These are phyloP conservation scores for Corniculantispora saksenae DNA, from an alignment of 2,329 filamentous ascomycete species.

Conservation along the genomic window DNA sequence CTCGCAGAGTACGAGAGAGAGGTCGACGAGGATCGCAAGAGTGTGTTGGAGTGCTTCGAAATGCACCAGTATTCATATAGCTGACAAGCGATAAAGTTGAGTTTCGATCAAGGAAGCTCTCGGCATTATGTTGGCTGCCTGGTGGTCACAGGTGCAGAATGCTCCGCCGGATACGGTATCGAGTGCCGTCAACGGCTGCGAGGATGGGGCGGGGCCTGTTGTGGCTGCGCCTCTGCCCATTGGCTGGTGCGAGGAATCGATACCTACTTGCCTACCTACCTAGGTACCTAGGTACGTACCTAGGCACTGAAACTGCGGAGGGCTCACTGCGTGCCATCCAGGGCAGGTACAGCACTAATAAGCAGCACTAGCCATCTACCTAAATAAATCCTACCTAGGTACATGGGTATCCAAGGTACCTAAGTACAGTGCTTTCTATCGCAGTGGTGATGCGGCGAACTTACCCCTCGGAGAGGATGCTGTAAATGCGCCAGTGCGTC, in stretches of 20 bases:
- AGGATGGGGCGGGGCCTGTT: background rate
- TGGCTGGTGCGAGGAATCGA: background rate
- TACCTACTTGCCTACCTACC: background rate
- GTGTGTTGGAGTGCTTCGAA: too few species aligned
- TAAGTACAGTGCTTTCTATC: background rate
- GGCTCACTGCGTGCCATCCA: too few species aligned
- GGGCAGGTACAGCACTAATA: too few species aligned
- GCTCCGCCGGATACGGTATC: slow-evolving; percentile 14
- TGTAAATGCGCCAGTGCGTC: background rate
- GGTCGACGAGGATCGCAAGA: background rate
- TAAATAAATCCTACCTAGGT: too few species aligned
- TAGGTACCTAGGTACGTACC: too few species aligned
- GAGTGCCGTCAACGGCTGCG: background rate
- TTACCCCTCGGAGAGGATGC: background rate
- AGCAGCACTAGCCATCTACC: too few species aligned
- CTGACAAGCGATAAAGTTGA: background rate
- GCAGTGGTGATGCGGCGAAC: background rate
- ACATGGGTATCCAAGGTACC: too few species aligned
- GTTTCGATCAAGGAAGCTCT: background rate
- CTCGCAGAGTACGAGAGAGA: background rate
- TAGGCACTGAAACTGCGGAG: too few species aligned
- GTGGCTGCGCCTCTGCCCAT: background rate
- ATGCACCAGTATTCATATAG: background rate
- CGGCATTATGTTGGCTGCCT: slow-evolving; percentile 6
- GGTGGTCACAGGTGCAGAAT: background rate